phyloP scores from a whole-genome alignment of 306 rosid genomes.

The Acacia melanoxylon region DNA sequence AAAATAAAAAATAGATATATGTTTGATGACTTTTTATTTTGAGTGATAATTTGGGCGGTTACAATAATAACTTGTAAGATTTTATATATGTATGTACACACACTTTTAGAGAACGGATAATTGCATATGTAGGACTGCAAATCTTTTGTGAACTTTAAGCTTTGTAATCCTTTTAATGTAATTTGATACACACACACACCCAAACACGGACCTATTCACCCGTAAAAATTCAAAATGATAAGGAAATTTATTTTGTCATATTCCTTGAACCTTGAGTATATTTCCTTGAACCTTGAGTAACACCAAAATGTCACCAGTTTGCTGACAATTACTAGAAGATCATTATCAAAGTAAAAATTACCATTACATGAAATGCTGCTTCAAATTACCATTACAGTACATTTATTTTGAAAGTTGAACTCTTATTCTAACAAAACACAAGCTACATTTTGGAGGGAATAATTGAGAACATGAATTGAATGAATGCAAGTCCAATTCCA shows the following conservation, averaged over 20 bases:
- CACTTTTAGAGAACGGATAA: too few species aligned
- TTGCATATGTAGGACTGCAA: too few species aligned
- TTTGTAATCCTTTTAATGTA: too few species aligned
- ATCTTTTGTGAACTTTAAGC: too few species aligned
- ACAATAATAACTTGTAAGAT: too few species aligned
- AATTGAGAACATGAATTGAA: conserved; percentile 28
- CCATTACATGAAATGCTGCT: background rate
- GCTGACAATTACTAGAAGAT: background rate
- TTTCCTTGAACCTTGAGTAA: background rate
- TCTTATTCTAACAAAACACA: background rate
- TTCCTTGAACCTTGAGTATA: background rate
- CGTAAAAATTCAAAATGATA: background rate
- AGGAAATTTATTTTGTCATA: background rate
- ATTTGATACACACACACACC: too few species aligned
- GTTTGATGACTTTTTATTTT: too few species aligned
- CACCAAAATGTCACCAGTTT: background rate
- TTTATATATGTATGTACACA: too few species aligned
- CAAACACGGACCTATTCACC: background rate
- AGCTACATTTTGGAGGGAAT: background rate
- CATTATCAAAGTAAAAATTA: background rate
- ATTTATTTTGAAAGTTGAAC: background rate
- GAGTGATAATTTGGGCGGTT: too few species aligned
- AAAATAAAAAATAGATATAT: too few species aligned
- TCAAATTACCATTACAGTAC: background rate
- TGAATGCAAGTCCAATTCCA: conserved; percentile 36